These are phyloP conservation scores for Curvularia spicifera DNA, from an alignment of 2,329 filamentous ascomycete genomes.

Conservation along the genomic window DNA sequence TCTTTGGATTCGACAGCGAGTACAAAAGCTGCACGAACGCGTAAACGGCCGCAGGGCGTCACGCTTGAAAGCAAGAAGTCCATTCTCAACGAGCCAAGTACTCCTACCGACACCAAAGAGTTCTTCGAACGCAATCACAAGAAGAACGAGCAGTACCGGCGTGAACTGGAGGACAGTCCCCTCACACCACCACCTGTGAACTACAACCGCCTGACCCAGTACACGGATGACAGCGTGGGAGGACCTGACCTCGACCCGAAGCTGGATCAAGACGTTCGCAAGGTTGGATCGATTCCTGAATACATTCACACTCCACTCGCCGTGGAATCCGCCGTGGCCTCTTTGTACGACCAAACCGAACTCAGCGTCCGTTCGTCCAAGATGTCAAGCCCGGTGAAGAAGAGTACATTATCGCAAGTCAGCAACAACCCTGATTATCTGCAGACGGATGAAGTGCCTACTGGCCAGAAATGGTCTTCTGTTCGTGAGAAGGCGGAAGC, in stretches of 20 bases:
- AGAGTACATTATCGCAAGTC: constrained; percentile 36
- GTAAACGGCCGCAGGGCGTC: constrained; percentile 60
- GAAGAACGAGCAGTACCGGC: constrained; percentile 64
- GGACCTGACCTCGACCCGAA: constrained; percentile 57
- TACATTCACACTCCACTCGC: constrained; percentile 74
- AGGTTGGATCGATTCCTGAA: constrained; percentile 74
- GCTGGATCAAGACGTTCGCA: constrained; percentile 71
- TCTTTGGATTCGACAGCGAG: constrained; percentile 65
- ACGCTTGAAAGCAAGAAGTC: constrained; percentile 60
- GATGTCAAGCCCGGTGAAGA: constrained; percentile 31
- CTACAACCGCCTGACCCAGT: constrained; percentile 56
- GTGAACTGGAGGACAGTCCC: constrained; percentile 54
- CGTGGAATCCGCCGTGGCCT: constrained; percentile 90
- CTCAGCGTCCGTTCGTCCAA: constrained; percentile 59
- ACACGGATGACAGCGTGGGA: constrained; percentile 63
- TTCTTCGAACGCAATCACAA: constrained; percentile 63
- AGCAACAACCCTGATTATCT: constrained; percentile 30
- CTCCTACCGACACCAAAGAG: constrained; percentile 53
- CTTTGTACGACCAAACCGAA: constrained; percentile 82
- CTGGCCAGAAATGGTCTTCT: constrained; percentile 45
- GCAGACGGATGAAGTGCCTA: constrained; percentile 36
- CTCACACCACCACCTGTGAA: constrained; percentile 58
- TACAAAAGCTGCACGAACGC: constrained; percentile 61
- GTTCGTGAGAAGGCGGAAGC: constrained; percentile 53
- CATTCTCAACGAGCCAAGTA: constrained; percentile 49